These are phyloP conservation scores for Allium cepa DNA, from an alignment of 106 monocot genomes.

Conservation along the genomic window DNA sequence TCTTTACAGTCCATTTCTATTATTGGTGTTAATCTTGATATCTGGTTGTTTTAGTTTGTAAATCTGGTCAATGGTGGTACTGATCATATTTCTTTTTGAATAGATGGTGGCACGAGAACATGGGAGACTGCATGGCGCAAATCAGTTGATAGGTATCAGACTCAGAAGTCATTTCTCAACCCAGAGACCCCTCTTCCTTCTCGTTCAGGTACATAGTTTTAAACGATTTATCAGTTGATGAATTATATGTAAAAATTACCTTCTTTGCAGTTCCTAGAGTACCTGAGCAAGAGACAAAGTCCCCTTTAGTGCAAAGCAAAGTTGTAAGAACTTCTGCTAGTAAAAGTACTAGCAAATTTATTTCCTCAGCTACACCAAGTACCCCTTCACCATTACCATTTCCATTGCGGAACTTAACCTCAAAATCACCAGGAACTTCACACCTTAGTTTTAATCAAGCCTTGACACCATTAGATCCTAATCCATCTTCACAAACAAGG, in stretches of 20 bases:
- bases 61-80: neutral
- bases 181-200: constrained; percentile 49
- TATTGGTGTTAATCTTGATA: too few relatives aligned
- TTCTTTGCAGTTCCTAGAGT: constrained; percentile 29
- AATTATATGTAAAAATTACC: neutral
- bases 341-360: constrained; percentile 25
- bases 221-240: neutral
- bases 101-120: constrained; percentile 51
- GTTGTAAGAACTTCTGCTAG: constrained; percentile 15
- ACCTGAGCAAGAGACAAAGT: constrained; percentile 28
- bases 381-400: constrained; percentile 36
- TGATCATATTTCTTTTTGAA: constrained; percentile 2
- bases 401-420: constrained; percentile 34
- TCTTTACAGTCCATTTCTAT: too few relatives aligned
- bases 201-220: constrained; percentile 39
- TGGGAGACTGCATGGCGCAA: constrained; percentile 72
- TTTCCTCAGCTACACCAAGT: constrained; percentile 16
- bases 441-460: constrained; percentile 45
- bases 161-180: constrained; percentile 46
- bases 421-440: constrained; percentile 35
- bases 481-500: constrained; percentile 41
- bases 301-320: constrained; percentile 43
- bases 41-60: too few relatives aligned
- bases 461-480: constrained; percentile 45
- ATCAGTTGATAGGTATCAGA: constrained; percentile 42